These are phyloP conservation scores for Cladosporium cucumerinum DNA, from an alignment of 2,329 filamentous ascomycete species.

Conservation along the genomic window DNA sequence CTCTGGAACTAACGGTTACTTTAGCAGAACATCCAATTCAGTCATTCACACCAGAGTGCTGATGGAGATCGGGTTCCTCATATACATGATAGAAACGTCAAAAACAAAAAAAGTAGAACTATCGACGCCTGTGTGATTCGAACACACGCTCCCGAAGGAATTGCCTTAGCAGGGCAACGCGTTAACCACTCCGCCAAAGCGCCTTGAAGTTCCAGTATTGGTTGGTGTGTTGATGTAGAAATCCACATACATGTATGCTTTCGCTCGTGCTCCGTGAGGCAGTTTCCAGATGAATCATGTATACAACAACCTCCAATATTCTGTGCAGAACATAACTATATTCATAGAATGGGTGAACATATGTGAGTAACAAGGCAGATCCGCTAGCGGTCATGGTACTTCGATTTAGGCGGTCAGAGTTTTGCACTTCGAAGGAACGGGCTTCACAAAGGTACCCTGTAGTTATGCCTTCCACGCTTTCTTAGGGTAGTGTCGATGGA, in stretches of 20 bases:
- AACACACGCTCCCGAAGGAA: constrained; percentile 41
- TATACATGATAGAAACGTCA: neutral
- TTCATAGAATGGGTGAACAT: too few relatives aligned
- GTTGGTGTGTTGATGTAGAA: neutral
- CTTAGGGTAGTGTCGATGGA: neutral
- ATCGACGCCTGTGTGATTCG: constrained; percentile 40
- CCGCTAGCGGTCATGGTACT: neutral
- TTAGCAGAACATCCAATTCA: neutral
- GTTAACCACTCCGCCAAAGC: constrained; percentile 13
- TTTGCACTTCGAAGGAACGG: neutral
- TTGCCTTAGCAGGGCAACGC: constrained; percentile 9
- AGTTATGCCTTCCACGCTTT: neutral
- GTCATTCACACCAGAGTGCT: neutral
- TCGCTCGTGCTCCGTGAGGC: too few relatives aligned
- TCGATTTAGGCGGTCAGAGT: neutral
- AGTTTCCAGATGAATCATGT: neutral
- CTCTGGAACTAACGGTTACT: neutral
- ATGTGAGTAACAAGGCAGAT: neutral
- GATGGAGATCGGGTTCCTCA: neutral
- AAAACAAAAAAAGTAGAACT: neutral
- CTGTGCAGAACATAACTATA: neutral
- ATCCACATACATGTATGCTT: too few relatives aligned
- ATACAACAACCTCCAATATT: too few relatives aligned
- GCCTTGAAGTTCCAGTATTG: neutral
- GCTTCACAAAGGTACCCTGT: neutral